Evolutionary conservation across 495 filamentous ascomycete species (phyloP), one percentile per base, ranked within the genome.

Genomic region (Podospora australis): DNA sequence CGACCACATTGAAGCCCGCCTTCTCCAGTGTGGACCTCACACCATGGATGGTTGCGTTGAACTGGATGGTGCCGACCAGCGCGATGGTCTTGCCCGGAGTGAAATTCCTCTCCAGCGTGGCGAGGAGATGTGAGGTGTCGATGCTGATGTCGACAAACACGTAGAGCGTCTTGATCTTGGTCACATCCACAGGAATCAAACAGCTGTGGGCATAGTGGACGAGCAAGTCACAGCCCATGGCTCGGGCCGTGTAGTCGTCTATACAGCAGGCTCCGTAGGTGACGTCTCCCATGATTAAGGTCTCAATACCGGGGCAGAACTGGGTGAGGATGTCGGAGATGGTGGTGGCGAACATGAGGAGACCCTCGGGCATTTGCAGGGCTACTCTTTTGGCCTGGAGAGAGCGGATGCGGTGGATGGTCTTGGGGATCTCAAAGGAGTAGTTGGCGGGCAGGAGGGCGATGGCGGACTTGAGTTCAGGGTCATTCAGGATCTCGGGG

Each of bases 251-350:
- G 68, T 91, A 99, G 70, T 99, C 92, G 62, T 99, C 92, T 52
- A 99, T 96, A 60, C 92, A 99, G 72, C 92, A 99, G 2, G 92
- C 92, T 39, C 92, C 92, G 69, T 99, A 99, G 0, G 92, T 99
- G 21, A 99, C 92, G 56, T 99, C 92, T 42, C 94, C 92, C 92
- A 99, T 97, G 64, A 99, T 97, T 13, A 96, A 71, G 0, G 94
- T 96, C 58, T 91, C 84, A 32, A 81, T 83, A 3, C 87, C 89
- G 0, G 89, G 82, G 65, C 92, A 99, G 72, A 99, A 99, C 53
- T 86, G 82, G 9, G 87, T 89, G 26, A 99, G 72, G 67, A 97
- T 99, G 67, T 99, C 92, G 3, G 94, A 94, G 47, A 99, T 95
- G 14, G 92, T 97, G 38, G 92, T 96, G 22, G 92, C 94, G 64